Base-by-base conservation (phyloP, 257 asterid genomes). In the Anisodus tanguticus region DNA sequence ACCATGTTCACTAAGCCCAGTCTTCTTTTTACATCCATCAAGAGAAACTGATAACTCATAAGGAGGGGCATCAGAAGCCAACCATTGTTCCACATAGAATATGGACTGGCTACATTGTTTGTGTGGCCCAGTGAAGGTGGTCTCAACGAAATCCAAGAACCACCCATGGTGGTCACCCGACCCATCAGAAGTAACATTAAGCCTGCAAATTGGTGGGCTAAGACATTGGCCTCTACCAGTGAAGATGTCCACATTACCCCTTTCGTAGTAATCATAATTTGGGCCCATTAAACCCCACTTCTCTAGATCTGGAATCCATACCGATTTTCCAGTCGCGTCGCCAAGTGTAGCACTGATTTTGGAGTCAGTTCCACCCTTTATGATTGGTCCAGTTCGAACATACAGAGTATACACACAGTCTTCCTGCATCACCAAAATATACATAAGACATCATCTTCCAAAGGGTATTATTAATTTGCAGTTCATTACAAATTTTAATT, bases 241-340 rank as follows among this genome's bases (percentile, higher is more conserved):
- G 66, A 92, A 92, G 4, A 91, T 86, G 17, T 93, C 97, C 9
- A 86, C 15, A 39, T 83, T 92, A 3, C 86, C 93, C 78, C 92
- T 86, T 81, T 93, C 96, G 9, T 71, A 93, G 87, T 92, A 93
- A 83, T 92, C 89, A 55, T 88, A 88, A 3, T 72, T 51, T 0
- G 57, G 85, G 62, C 92, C 94, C 96, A 92, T 91, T 19, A 92
- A 81, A 55, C 97, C 96, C 97, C 94, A 90, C 0, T 84, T 59
- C 86, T 79, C 43, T 1, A 92, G 91, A 68, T 92, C 77, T 5
- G 94, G 88, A 77, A 93, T 86, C 91, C 86, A 54, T 7, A 93
- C 87, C 0, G 92, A 88, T 17, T 64, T 85, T 5, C 91, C 90
- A 0, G 1, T 47, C 11, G 84, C 82, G 49, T 92, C 93, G 71